Conservation (phyloP, 2,329 filamentous ascomycete species). For the Corynespora cassiicola region DNA sequence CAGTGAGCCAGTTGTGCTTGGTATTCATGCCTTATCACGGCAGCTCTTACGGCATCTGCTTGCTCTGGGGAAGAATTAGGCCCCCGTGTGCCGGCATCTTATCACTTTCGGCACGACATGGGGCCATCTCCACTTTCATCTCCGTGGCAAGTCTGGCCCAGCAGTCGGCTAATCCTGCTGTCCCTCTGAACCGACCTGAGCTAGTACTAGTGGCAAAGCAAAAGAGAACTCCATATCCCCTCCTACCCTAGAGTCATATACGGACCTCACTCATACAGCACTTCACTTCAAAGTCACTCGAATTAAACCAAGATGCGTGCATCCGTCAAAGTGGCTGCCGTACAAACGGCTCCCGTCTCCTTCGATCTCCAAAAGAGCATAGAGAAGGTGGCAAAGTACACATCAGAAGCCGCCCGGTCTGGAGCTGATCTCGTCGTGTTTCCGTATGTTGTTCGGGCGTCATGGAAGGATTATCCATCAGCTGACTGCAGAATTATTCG, state of each 20-base stretch:
- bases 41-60: too few relatives aligned
- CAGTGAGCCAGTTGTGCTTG: too few relatives aligned
- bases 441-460: conserved; percentile 43
- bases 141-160: too few relatives aligned
- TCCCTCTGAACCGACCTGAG: too few relatives aligned
- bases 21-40: too few relatives aligned
- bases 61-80: too few relatives aligned
- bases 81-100: conserved; percentile 11
- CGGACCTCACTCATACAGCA: too few relatives aligned
- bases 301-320: conserved; percentile 10
- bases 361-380: conserved; percentile 48
- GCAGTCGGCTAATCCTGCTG: too few relatives aligned
- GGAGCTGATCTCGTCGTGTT: conserved; percentile 52
- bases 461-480: neutral
- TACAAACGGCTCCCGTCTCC: conserved; percentile 50
- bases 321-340: conserved; percentile 47
- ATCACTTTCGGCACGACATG: conserved; percentile 8
- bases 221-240: too few relatives aligned
- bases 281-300: too few relatives aligned
- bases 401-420: conserved; percentile 41
- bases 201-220: too few relatives aligned
- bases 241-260: too few relatives aligned
- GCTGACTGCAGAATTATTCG: conserved; percentile 4
- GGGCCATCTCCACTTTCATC: neutral
- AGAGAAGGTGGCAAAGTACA: conserved; percentile 42